phyloP scores from a whole-genome alignment of 2,329 filamentous ascomycete species.

The Fusarium equiseti region DNA sequence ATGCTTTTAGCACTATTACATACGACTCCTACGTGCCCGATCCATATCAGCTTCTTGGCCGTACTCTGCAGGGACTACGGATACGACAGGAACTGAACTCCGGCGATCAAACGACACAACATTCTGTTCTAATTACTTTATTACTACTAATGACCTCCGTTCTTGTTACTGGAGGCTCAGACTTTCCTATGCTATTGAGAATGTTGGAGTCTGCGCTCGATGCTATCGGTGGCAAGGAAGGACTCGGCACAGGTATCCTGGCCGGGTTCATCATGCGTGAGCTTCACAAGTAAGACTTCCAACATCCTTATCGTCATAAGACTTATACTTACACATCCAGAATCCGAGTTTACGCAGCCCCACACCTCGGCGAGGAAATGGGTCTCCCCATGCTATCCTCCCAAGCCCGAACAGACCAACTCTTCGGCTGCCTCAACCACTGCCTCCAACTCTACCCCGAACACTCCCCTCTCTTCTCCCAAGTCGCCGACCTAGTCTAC shows the following conservation, averaged over 20 bases:
- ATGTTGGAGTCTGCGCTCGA: slow-evolving; percentile 47
- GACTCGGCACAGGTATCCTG: slow-evolving; percentile 32
- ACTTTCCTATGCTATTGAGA: slow-evolving; percentile 44
- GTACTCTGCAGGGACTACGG: slow-evolving; percentile 31
- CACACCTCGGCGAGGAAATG: slow-evolving; percentile 42
- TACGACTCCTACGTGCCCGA: slow-evolving; percentile 5
- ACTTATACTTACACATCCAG: slow-evolving; percentile 6
- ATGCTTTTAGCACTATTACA: background rate
- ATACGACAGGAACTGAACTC: slow-evolving; percentile 33
- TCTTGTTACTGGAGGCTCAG: slow-evolving; percentile 45
- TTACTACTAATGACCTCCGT: slow-evolving; percentile 42
- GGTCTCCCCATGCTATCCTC: slow-evolving; percentile 45
- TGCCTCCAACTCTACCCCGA: slow-evolving; percentile 76
- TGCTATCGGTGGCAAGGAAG: slow-evolving; percentile 43
- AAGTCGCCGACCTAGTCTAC: slow-evolving; percentile 84
- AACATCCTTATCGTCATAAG: too few species aligned
- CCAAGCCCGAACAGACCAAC: slow-evolving; percentile 27
- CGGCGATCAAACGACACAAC: slow-evolving; percentile 18
- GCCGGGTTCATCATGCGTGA: slow-evolving; percentile 42
- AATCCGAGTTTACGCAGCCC: slow-evolving; percentile 44
- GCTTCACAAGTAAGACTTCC: slow-evolving; percentile 42
- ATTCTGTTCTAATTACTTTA: slow-evolving; percentile 42
- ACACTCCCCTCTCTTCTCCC: slow-evolving; percentile 77
- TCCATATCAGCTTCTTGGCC: slow-evolving; percentile 33
- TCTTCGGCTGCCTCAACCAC: slow-evolving; percentile 42